Base-by-base conservation (phyloP, 352 stramenopile genomes). In the Phytophthora rubi region DNA sequence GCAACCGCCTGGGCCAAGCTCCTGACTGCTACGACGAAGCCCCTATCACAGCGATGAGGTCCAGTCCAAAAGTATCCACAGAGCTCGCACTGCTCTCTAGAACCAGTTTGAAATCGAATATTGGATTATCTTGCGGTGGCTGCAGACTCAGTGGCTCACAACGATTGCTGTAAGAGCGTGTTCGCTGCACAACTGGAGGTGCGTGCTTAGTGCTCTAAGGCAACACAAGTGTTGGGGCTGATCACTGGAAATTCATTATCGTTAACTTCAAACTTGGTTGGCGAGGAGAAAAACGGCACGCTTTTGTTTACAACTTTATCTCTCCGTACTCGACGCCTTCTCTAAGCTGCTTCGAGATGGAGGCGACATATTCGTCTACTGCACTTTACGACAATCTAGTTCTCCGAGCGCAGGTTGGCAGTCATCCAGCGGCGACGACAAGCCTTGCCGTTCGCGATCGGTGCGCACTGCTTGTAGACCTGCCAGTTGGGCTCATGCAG, bases 401-500 rank as follows among this genome's bases (percentile, higher is more conserved):
- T 75, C 71, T 75, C 61, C 26, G 71, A 67, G 30, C 71, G 71
- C 21, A 79, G 62, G 63, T 76, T 79, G 18, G 68, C 59, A n/a
- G 68, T 59, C 68, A 74, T 70, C 7, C 68, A 68, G 44, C 72
- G 64, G 32, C 55, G 70, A 30, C 58, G 69, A 21, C 58, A 63
- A 18, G 49, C 62, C 33, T 72, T 77, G 65, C 69, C 75, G 45
- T 44, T 75, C 28, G 56, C 35, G 44, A 83, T 83, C 35, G 69
- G 64, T 0, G 68, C 75, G 52, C 77, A 87, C 33, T 89, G 65
- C 64, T 81, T 83, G 74, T 90, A 86, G 5, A 82, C 66, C 60
- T 90, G 80, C 82, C 82, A 90, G 26, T 81, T 76, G 13, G 74
- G 57, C 47, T 80, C 60, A 53, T 88, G 80, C 51, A 90, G 26